These are phyloP conservation scores for Penicillium arizonense DNA, from an alignment of 495 filamentous ascomycete genomes.

Conservation along the genomic window DNA sequence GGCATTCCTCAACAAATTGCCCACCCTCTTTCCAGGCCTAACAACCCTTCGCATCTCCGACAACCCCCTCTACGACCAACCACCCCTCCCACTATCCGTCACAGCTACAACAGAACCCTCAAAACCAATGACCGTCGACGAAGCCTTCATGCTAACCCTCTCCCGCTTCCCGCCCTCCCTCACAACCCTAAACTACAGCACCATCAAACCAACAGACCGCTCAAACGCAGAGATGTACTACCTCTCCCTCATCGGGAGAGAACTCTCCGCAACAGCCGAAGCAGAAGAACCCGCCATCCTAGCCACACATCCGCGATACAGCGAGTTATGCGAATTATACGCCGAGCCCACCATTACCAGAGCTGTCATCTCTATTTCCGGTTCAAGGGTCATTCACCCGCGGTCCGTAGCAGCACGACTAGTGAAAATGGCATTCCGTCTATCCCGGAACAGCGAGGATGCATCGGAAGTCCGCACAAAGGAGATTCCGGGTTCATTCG, in stretches of 20 bases:
- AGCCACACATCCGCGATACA: conserved; percentile 64
- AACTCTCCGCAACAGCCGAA: conserved; percentile 61
- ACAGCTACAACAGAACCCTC: conserved; percentile 23
- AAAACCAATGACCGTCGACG: conserved; percentile 58
- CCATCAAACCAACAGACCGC: conserved; percentile 68
- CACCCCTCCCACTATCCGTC: conserved; percentile 40
- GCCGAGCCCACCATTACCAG: conserved; percentile 59
- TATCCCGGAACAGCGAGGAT: neutral
- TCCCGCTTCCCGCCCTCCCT: conserved; percentile 66
- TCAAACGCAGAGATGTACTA: conserved; percentile 91
- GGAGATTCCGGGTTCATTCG: conserved; percentile 71
- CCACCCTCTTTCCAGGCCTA: conserved; percentile 62
- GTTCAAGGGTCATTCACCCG: conserved; percentile 47
- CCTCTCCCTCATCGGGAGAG: conserved; percentile 72
- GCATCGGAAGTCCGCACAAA: conserved; percentile 25
- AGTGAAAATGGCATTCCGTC: conserved; percentile 61
- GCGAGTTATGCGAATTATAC: conserved; percentile 69
- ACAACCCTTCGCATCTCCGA: conserved; percentile 70
- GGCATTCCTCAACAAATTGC: conserved; percentile 66
- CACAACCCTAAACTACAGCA: conserved; percentile 73
- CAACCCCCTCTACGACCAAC: conserved; percentile 75
- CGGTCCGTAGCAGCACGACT: conserved; percentile 73
- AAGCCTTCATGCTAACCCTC: conserved; percentile 82
- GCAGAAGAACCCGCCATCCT: conserved; percentile 53
- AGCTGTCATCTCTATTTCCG: conserved; percentile 17